These are phyloP conservation scores for Typha latifolia DNA, from an alignment of 176 grass and related monocot species.

Conservation along the genomic window DNA sequence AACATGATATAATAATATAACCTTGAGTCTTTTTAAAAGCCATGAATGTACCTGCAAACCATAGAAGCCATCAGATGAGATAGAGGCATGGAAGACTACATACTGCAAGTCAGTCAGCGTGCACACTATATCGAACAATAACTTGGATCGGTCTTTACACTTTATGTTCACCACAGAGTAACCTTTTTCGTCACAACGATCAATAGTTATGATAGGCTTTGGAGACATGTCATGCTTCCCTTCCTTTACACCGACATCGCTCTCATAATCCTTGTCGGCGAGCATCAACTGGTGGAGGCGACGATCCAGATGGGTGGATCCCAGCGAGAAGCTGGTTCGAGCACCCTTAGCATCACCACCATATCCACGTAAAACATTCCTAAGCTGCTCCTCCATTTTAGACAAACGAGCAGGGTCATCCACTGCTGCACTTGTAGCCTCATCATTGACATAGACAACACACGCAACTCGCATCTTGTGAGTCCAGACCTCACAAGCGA, in stretches of 20 bases:
- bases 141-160: conserved; percentile 73
- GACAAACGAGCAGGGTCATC: conserved; percentile 18
- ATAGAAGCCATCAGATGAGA: conserved; percentile 57
- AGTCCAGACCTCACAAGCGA: conserved; percentile 28
- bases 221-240: background rate
- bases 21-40: too few species aligned
- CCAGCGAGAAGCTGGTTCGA: conserved; percentile 54
- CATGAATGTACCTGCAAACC: conserved; percentile 49
- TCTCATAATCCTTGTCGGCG: conserved; percentile 50
- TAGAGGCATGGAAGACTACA: conserved; percentile 84
- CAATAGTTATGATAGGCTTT: conserved; percentile 49
- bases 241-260: background rate
- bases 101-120: conserved; percentile 95
- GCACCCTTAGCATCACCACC: conserved; percentile 33
- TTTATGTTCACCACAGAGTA: conserved; percentile 93
- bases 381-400: conserved; percentile 53
- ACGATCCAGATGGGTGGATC: conserved; percentile 61
- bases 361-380: conserved; percentile 18
- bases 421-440: conserved; percentile 2
- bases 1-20: too few species aligned
- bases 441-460: conserved; percentile 20
- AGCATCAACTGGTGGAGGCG: conserved; percentile 96
- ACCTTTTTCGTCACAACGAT: conserved; percentile 77
- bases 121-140: conserved; percentile 94
- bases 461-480: conserved; percentile 24